Evolutionary conservation across 495 filamentous ascomycete species (phyloP), one percentile per base, ranked within the genome.

Genomic region (Xanthoparmelia taractica): DNA sequence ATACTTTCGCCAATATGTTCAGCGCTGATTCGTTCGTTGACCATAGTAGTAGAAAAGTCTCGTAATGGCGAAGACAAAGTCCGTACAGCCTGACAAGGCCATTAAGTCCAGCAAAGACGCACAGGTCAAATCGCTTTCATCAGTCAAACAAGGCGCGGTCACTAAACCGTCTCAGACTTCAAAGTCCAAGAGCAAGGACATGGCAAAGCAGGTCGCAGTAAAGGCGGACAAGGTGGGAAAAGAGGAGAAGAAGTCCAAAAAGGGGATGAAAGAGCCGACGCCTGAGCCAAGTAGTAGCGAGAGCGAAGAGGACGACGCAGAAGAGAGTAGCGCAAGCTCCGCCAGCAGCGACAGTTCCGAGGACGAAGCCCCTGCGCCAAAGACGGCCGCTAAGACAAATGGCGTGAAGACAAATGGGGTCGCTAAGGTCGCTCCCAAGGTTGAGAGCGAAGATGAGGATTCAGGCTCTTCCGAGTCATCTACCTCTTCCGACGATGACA

Each of bases 31-130:
- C 13, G 41, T 18, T 7, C n/a, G 40, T 50, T 38, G 27, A 29
- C 25, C 5, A 10, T 18, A 60, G n/a, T 27, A 36, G n/a, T 23
- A 52, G n/a, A 36, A 40, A 54, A 48, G 5, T 33, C 47, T 70
- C 71, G 76, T 67, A 68, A 83, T 83, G 80, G 80, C 78, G 55
- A 82, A 82, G 73, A 76, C 79, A 59, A 82, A 82, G 73, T 70
- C 73, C 58, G 60, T 63, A 45, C 71, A 74, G 73, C 43, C 73
- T 68, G 70, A 68, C 59, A 78, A 78, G 73, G 72, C 63, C 63
- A 59, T 66, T 68, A 76, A 75, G 70, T 31, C 64, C 43, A 72
- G 67, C 63, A 75, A 80, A 61, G 79, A 79, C 72, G 65, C 71
- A 61, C 70, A 71, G 71, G 72, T 73, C 74, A 81, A 81, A 75